phyloP scores from a whole-genome alignment of 495 filamentous ascomycete genomes.

The Talaromyces trachyspermus region DNA sequence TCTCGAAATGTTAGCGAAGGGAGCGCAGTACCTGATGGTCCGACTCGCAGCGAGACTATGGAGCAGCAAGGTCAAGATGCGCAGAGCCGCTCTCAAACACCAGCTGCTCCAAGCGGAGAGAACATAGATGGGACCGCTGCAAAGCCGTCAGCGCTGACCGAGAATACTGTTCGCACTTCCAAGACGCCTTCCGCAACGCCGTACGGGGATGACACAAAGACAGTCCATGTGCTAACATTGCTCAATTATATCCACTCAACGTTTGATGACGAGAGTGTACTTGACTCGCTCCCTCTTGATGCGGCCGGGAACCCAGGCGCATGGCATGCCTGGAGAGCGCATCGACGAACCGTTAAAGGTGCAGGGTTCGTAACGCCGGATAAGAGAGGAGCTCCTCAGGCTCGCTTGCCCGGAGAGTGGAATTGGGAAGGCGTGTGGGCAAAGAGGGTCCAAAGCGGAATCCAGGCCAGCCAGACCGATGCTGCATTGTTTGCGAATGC shows the following conservation, averaged over 20 bases:
- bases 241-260: conserved; percentile 73
- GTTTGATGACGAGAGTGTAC: conserved; percentile 67
- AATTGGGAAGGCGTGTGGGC: conserved; percentile 97
- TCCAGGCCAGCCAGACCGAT: conserved; percentile 70
- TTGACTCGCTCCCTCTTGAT: conserved; percentile 73
- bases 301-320: conserved; percentile 81
- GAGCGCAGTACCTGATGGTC: conserved; percentile 1
- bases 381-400: conserved; percentile 29
- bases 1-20: conserved; percentile 33
- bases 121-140: neutral
- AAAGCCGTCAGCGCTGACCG: neutral
- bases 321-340: conserved; percentile 81
- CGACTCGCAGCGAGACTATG: neutral
- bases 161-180: conserved; percentile 5
- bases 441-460: conserved; percentile 66
- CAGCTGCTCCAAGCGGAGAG: neutral
- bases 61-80: neutral
- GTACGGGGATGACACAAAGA: conserved; percentile 15
- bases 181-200: conserved; percentile 14
- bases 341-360: conserved; percentile 33
- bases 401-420: conserved; percentile 71
- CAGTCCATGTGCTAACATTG: conserved; percentile 38
- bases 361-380: conserved; percentile 6
- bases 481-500: conserved; percentile 62
- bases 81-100: neutral